These are phyloP conservation scores for Colletotrichum trifolii DNA, from an alignment of 2,329 filamentous ascomycete genomes.

Conservation along the genomic window DNA sequence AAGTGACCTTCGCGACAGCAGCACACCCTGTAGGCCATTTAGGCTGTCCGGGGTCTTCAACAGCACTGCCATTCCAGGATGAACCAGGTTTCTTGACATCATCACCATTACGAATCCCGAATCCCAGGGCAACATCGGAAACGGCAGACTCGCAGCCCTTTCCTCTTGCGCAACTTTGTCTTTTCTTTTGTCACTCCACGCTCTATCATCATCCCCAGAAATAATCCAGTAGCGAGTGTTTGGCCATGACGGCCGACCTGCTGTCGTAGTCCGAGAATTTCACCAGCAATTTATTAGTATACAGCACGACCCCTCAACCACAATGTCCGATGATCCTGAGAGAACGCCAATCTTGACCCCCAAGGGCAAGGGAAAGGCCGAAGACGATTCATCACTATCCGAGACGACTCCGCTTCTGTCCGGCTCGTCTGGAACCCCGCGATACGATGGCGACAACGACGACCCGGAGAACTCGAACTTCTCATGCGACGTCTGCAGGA, in stretches of 20 bases:
- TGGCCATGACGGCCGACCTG: slow-evolving; percentile 24
- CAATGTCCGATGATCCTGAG: slow-evolving; percentile 57
- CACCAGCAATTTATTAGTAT: slow-evolving; percentile 7
- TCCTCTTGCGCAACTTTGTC: slow-evolving; percentile 7
- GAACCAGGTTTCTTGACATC: slow-evolving; percentile 38
- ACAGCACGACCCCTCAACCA: background rate
- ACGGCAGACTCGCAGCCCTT: slow-evolving; percentile 16
- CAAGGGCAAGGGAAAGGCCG: slow-evolving; percentile 43
- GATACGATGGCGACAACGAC: slow-evolving; percentile 52
- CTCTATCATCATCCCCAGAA: background rate
- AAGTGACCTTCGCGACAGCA: slow-evolving; percentile 15
- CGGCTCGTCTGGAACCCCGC: slow-evolving; percentile 47
- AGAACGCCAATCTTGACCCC: slow-evolving; percentile 56
- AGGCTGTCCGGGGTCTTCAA: slow-evolving; percentile 6
- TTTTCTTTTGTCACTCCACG: slow-evolving; percentile 9
- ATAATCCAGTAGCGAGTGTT: background rate
- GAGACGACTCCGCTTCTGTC: slow-evolving; percentile 67
- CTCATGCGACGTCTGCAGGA: slow-evolving; percentile 30
- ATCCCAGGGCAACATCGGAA: slow-evolving; percentile 24
- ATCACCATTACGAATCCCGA: slow-evolving; percentile 37
- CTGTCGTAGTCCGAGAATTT: slow-evolving; percentile 14
- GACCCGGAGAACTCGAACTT: slow-evolving; percentile 38
- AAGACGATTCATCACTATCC: slow-evolving; percentile 40
- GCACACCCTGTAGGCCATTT: too few species aligned
- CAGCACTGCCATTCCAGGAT: slow-evolving; percentile 29